These are phyloP conservation scores for Mallotus repandus DNA, from an alignment of 441 rosid species.

Conservation along the genomic window DNA sequence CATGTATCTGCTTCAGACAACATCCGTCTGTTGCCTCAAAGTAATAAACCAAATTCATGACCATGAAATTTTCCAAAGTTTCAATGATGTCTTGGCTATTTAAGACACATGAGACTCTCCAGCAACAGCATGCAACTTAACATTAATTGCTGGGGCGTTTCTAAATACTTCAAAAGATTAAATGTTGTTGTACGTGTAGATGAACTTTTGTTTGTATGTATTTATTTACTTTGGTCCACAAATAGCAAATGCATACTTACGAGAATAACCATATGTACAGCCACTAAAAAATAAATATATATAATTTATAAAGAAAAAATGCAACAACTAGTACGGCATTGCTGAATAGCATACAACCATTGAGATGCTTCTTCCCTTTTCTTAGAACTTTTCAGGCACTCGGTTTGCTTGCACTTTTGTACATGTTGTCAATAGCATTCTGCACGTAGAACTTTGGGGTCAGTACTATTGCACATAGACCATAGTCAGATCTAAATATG, in stretches of 20 bases:
- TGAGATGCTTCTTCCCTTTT: background rate
- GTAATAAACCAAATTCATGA: too few species aligned
- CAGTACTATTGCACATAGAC: background rate
- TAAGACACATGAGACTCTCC: too few species aligned
- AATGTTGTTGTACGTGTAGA: too few species aligned
- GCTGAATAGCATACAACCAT: background rate
- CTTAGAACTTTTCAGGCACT: constrained; percentile 20
- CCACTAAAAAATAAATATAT: background rate
- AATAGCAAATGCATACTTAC: background rate
- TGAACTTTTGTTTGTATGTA: too few species aligned
- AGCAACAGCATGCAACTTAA: too few species aligned
- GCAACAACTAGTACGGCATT: background rate
- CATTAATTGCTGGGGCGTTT: too few species aligned
- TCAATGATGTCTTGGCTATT: too few species aligned
- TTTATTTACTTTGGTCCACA: background rate
- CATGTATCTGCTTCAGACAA: too few species aligned
- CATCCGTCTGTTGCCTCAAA: too few species aligned
- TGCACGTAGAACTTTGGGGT: constrained; percentile 25
- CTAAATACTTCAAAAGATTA: too few species aligned
- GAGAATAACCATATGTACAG: constrained; percentile 24
- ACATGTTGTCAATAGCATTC: constrained; percentile 67
- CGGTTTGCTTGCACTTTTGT: constrained; percentile 56
- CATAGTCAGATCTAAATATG: too few species aligned
- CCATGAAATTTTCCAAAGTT: too few species aligned
- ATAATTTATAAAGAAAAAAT: background rate